Percentiles rank a stretch among this genome's conserved stretches.
Conservation (phyloP, 306 rosid species). For the Acmispon strigosus region DNA sequence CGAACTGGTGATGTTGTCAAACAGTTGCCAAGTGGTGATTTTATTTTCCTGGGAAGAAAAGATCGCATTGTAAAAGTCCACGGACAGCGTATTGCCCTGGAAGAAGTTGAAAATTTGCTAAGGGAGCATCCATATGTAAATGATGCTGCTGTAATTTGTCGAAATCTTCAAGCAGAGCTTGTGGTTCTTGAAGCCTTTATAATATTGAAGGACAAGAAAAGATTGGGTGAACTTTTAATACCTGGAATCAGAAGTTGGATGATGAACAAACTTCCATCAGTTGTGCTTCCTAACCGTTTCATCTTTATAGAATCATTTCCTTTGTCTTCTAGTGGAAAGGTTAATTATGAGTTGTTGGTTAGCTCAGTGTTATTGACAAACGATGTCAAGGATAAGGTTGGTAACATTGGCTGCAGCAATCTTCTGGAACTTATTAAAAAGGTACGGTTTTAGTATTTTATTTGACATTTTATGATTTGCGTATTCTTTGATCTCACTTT, state of each 20-base stretch:
- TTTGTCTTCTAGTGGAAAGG: slow-evolving; percentile 63
- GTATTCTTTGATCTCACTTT: not conserved
- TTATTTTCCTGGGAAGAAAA: slow-evolving; percentile 78
- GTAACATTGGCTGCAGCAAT: slow-evolving; percentile 27
- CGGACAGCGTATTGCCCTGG: slow-evolving; percentile 76
- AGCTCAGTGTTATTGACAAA: slow-evolving; percentile 28
- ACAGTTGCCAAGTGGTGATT: slow-evolving; percentile 65
- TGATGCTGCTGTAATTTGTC: slow-evolving; percentile 60
- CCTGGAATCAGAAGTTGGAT: slow-evolving; percentile 68
- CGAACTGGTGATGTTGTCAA: slow-evolving; percentile 73
- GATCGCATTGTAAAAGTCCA: slow-evolving; percentile 70
- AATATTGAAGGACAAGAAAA: slow-evolving; percentile 44
- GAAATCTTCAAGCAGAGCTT: slow-evolving; percentile 37
- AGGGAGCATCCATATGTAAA: slow-evolving; percentile 64
- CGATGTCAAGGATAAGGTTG: slow-evolving; percentile 32
- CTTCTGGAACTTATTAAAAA: slow-evolving; percentile 55
- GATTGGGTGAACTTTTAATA: slow-evolving; percentile 33
- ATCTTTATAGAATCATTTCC: slow-evolving; percentile 61
- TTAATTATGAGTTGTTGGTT: slow-evolving; percentile 58
- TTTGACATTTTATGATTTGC: not conserved
- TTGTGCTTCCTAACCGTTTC: slow-evolving; percentile 52
- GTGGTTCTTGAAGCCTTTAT: slow-evolving; percentile 56
- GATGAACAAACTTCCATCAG: slow-evolving; percentile 53
- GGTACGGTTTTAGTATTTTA: slow-evolving; percentile 35
- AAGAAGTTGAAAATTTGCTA: slow-evolving; percentile 68